These are phyloP conservation scores for Crithidia sp. DNA, from an alignment of 208 protist genomes.

Conservation along the genomic window DNA sequence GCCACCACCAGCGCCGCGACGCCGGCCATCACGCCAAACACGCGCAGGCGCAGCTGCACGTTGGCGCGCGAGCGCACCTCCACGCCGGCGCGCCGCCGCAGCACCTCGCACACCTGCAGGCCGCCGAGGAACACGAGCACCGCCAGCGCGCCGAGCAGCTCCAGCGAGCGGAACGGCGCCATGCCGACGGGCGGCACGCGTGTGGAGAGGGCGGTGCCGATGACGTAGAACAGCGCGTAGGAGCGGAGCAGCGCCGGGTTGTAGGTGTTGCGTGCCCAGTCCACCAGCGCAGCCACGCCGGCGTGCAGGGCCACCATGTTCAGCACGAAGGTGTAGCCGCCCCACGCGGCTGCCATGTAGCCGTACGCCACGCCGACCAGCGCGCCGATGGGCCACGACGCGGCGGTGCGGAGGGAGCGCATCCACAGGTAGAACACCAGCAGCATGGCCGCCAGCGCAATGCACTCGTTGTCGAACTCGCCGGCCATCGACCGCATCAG, in stretches of 20 bases:
- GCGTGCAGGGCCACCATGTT: conserved; percentile 97
- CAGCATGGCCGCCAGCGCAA: conserved; percentile 98
- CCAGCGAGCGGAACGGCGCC: conserved; percentile 92
- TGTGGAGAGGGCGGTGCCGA: conserved; percentile 95
- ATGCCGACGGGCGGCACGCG: conserved; percentile 95
- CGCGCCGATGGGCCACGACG: conserved; percentile 57
- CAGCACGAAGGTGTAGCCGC: conserved; percentile 98
- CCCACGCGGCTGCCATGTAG: conserved; percentile 96
- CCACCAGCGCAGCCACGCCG: conserved; percentile 84
- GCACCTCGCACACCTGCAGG: conserved; percentile 38
- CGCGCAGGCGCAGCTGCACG: conserved; percentile 37
- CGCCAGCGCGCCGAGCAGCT: conserved; percentile 95
- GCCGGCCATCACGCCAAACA: conserved; percentile 31
- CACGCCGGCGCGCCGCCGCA: conserved; percentile 25
- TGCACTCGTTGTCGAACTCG: conserved; percentile 98
- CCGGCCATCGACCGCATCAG: conserved; percentile 98
- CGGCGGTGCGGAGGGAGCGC: conserved; percentile 49
- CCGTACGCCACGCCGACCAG: conserved; percentile 78
- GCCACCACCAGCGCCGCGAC: conserved; percentile 27
- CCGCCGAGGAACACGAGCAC: conserved; percentile 71
- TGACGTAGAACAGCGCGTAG: conserved; percentile 95
- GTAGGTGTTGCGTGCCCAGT: conserved; percentile 75
- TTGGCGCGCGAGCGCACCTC: conserved; percentile 33
- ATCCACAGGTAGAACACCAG: conserved; percentile 96
- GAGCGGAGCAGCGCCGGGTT: conserved; percentile 90